Conservation (phyloP, 164 flowering plant genomes). For the Nelumbo lutea region DNA sequence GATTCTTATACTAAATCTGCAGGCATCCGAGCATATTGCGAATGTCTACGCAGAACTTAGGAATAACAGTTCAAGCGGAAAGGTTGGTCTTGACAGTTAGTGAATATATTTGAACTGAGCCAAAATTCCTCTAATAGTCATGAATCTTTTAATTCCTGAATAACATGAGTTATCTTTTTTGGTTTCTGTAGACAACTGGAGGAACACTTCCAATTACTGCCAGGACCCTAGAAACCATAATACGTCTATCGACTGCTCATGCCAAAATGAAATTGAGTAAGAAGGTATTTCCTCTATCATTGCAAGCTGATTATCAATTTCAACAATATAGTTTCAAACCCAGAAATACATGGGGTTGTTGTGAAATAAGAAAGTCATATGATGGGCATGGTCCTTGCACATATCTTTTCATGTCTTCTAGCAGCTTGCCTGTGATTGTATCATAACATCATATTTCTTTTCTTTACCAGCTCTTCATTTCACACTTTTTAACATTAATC, state of each 20-base stretch:
- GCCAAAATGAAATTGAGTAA: constrained; percentile 85
- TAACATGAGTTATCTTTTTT: constrained; percentile 1
- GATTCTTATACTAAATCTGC: constrained; percentile 14
- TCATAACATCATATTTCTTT: no score
- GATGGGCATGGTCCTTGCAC: neutral
- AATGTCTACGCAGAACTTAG: constrained; percentile 94
- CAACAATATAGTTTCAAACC: neutral
- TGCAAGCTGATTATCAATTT: neutral
- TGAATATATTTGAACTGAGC: neutral
- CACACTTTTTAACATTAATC: neutral
- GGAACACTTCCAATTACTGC: constrained; percentile 99
- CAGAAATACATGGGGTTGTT: neutral
- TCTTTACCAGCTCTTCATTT: no score
- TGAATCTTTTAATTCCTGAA: neutral
- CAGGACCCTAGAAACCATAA: constrained; percentile 92
- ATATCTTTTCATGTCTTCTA: neutral
- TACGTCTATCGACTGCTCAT: constrained; percentile 97
- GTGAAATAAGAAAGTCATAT: neutral
- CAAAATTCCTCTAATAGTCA: neutral
- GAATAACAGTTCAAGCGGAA: constrained; percentile 61
- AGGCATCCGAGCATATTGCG: constrained; percentile 95
- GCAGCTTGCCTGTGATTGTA: no score
- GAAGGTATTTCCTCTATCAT: constrained; percentile 40
- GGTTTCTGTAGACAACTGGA: constrained; percentile 56
- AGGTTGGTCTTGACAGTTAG: constrained; percentile 38